These are phyloP conservation scores for Ilyonectria destructans DNA, from an alignment of 2,329 filamentous ascomycete genomes.

Conservation along the genomic window DNA sequence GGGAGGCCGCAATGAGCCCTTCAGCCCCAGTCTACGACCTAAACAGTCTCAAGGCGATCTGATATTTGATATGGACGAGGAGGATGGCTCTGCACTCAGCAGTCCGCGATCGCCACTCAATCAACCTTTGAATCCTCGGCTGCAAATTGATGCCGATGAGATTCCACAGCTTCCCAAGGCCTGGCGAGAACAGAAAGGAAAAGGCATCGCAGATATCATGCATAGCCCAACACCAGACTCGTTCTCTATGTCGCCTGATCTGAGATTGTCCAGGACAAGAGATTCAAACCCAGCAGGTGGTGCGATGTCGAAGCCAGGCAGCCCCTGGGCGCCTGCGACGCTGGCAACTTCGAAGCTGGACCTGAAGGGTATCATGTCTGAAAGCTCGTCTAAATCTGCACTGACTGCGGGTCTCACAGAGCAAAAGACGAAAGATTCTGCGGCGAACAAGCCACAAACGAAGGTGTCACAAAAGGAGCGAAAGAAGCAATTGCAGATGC, in stretches of 20 bases:
- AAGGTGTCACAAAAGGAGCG: constrained; percentile 94
- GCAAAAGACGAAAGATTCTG: constrained; percentile 62
- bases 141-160: constrained; percentile 48
- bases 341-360: constrained; percentile 77
- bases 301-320: constrained; percentile 47
- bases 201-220: constrained; percentile 36
- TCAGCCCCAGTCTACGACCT: constrained; percentile 78
- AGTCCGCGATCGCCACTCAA: constrained; percentile 51
- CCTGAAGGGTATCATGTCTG: constrained; percentile 83
- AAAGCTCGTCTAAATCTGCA: constrained; percentile 68
- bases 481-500: constrained; percentile 84
- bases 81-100: constrained; percentile 59
- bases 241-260: constrained; percentile 42
- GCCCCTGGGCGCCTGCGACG: constrained; percentile 66
- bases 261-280: constrained; percentile 30
- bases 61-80: constrained; percentile 96
- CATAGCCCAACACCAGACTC: constrained; percentile 35
- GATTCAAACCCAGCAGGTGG: constrained; percentile 15
- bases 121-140: constrained; percentile 37
- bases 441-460: constrained; percentile 57
- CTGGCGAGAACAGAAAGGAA: constrained; percentile 52
- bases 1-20: constrained; percentile 66
- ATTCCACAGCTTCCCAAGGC: constrained; percentile 51
- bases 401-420: constrained; percentile 70
- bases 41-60: constrained; percentile 82